A percentile compares a stretch with the other conserved stretches of the same genome.
Evolutionary conservation across 208 protist genomes (phyloP).

Genomic region (Leishmania amazonensis): DNA sequence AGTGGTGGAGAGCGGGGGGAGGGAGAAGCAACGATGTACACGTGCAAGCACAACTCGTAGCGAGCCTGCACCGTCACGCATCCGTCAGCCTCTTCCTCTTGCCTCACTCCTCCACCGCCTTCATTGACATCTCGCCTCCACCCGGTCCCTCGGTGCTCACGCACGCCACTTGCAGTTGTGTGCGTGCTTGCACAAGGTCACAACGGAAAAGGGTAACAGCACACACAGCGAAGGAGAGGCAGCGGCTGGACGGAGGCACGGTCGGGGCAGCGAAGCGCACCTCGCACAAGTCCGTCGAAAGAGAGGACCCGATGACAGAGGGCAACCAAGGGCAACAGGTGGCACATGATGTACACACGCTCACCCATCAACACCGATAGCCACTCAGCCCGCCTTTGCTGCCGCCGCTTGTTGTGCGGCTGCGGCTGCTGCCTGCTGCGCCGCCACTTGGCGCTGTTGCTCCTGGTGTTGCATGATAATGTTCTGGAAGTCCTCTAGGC

Average conservation of each 20-base stretch:
- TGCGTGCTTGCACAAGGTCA: neutral
- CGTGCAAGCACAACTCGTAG: neutral
- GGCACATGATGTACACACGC: neutral
- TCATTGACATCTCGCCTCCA: neutral
- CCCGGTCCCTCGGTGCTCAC: neutral
- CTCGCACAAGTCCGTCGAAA: neutral
- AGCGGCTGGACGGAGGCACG: neutral
- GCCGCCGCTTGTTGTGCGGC: slow-evolving; percentile 6
- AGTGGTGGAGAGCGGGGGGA: neutral
- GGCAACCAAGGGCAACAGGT: neutral
- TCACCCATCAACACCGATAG: neutral
- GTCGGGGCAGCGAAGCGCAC: neutral
- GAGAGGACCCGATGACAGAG: neutral
- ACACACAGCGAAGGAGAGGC: neutral
- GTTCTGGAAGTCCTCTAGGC: slow-evolving; percentile 89
- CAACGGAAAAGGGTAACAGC: neutral
- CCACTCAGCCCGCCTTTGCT: neutral
- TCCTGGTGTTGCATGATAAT: slow-evolving; percentile 80
- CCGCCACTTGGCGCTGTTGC: slow-evolving; percentile 13
- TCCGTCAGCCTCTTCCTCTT: neutral
- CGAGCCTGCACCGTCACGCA: neutral
- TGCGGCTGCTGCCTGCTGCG: slow-evolving; percentile 7
- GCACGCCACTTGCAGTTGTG: neutral
- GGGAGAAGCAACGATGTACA: neutral
- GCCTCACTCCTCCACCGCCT: neutral